Base-by-base conservation (phyloP, 1,284 basidiomycete genomes). In the Leccinum solheimii region DNA sequence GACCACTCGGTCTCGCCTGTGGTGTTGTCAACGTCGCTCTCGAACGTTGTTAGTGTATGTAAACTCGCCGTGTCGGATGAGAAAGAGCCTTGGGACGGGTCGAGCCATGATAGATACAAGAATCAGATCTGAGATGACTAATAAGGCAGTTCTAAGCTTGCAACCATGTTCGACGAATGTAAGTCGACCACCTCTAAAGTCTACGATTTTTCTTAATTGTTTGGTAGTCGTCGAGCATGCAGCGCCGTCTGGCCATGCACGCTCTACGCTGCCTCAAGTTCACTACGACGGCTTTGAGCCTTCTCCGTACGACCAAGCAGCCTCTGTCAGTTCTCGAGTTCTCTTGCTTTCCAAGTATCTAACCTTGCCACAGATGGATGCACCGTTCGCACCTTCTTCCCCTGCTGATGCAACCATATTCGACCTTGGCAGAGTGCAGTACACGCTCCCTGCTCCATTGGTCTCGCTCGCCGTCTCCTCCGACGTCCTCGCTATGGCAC, bases 1-100 rank as follows among this genome's bases (percentile, higher is more conserved):
- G 90, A 92, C 95, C 95, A 97, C 74, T 96, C 95, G 1, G 95
- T 97, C 79, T 97, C 91, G 50, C 94, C 92, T 92, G 69, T 23
- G 50, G 14, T 21, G n/a, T 56, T 23, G 56, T 63, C 57, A 64
- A 49, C 9, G 19, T 56, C 19, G 14, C 14, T 36, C 36, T 23
- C 38, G 59, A 34, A 38, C 26, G 50, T 45, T 45, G 19, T 45
- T 32, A 56, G 10, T 19, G 30, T 4, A 27, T 38, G 51, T 7
- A 53, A 36, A 59, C 60, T 67, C 73, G 88, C 90, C 92, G 71
- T 94, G 92, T 62, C 91, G 85, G 65, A 94, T 80, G 57, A 93
- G 74, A 73, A 93, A 88, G 57, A 94, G 75, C 58, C 92, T 84
- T 51, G 92, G 92, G 75, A 86, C 84, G 56, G 85, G 86, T 62